Evolutionary conservation across 1,284 basidiomycete genomes (phyloP).

Genomic region (Phaffia rhodozyma): DNA sequence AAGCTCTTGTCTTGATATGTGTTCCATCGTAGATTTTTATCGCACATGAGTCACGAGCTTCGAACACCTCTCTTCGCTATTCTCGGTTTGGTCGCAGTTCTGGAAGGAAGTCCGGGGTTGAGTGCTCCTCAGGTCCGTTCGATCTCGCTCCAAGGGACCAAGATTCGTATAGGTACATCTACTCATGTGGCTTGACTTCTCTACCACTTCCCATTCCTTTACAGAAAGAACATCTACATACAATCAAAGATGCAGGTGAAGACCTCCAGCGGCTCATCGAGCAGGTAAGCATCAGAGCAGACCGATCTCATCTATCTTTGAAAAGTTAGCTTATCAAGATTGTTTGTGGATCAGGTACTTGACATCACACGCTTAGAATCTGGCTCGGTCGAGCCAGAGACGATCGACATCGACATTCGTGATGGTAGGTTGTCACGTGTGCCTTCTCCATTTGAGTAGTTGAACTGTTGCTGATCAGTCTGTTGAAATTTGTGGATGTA

Average conservation of each 20-base stretch:
- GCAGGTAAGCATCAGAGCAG: no score
- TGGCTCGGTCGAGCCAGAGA: no score
- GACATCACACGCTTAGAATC: no score
- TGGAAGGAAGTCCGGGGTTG: conserved; percentile 29
- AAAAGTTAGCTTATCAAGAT: no score
- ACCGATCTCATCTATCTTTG: no score
- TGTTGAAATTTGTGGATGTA: no score
- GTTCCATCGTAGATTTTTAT: not conserved
- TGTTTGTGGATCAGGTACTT: no score
- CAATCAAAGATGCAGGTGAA: conserved; percentile 36
- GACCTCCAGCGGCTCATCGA: conserved; percentile 37
- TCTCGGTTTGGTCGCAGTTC: conserved; percentile 34
- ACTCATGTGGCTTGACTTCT: not conserved
- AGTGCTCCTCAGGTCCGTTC: conserved; percentile 27
- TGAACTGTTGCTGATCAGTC: no score
- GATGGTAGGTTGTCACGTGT: no score
- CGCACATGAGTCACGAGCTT: conserved; percentile 32
- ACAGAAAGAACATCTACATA: conserved; percentile 37
- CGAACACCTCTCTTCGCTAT: conserved; percentile 36
- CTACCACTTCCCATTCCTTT: not conserved
- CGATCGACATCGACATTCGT: no score
- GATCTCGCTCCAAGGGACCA: not conserved
- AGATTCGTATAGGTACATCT: no score
- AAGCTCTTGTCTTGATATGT: not conserved
- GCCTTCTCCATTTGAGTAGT: no score